Percentiles rank a stretch among this genome's conserved stretches.
Evolutionary conservation across 495 filamentous ascomycete species (phyloP).

Genomic region (Aspergillus asperescens): DNA sequence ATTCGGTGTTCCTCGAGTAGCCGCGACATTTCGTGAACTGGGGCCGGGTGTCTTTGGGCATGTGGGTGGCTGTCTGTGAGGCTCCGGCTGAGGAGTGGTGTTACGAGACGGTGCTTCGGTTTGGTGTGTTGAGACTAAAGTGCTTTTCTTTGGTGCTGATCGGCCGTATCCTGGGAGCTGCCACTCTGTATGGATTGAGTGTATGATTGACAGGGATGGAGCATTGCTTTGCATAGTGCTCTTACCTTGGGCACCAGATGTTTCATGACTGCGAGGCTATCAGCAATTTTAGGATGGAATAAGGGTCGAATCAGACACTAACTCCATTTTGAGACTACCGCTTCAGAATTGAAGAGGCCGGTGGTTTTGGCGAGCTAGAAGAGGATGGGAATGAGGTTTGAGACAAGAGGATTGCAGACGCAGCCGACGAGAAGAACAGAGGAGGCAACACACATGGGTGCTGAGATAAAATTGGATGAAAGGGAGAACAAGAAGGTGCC

Average conservation of each 20-base stretch:
- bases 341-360: too few species aligned
- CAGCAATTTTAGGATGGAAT: not conserved
- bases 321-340: slow-evolving; percentile 14
- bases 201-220: not conserved
- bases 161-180: slow-evolving; percentile 18
- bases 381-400: not conserved
- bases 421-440: too few species aligned
- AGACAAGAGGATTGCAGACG: not conserved
- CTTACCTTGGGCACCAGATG: slow-evolving; percentile 22
- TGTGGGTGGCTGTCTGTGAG: not conserved
- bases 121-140: not conserved
- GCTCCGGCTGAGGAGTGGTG: not conserved
- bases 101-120: not conserved
- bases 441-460: too few species aligned
- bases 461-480: too few species aligned
- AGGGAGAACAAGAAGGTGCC: too few species aligned
- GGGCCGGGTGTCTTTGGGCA: not conserved
- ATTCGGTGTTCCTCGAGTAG: not conserved
- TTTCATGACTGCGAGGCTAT: slow-evolving; percentile 17
- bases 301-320: slow-evolving; percentile 1
- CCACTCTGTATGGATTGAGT: slow-evolving; percentile 18
- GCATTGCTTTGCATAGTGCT: not conserved
- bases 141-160: not conserved
- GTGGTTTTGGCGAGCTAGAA: too few species aligned
- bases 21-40: not conserved